Conservation (phyloP, 345 rosid species). For the Bruguiera gymnorhiza region DNA sequence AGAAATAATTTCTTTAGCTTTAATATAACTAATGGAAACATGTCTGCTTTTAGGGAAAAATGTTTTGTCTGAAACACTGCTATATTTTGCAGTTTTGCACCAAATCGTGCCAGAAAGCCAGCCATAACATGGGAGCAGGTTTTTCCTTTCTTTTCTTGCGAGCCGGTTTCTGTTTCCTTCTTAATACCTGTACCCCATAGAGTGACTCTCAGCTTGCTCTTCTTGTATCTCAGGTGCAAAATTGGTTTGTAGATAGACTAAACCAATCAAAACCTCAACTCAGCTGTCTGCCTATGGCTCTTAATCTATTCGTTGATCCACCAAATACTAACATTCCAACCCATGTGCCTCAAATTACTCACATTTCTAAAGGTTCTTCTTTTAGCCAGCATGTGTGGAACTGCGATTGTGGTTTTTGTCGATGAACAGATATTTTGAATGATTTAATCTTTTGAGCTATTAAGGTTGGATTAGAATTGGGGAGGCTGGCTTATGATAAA, state of each 20-base stretch:
- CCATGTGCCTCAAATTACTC: constrained; percentile 18
- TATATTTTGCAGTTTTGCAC: constrained; percentile 43
- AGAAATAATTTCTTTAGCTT: constrained; percentile 1
- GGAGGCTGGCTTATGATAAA: too few relatives aligned
- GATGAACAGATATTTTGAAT: constrained; percentile 1
- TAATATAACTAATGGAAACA: background rate
- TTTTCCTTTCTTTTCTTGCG: constrained; percentile 13
- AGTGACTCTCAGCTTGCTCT: constrained; percentile 7
- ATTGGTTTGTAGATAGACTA: constrained; percentile 60
- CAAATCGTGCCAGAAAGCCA: constrained; percentile 50
- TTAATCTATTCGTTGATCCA: constrained; percentile 41
- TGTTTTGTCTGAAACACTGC: constrained; percentile 7
- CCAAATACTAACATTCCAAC: constrained; percentile 25
- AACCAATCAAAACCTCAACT: constrained; percentile 23
- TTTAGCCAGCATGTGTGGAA: constrained; percentile 10
- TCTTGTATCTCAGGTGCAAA: constrained; percentile 46
- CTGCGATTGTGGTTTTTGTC: background rate
- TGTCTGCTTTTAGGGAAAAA: background rate
- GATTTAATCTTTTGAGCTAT: constrained; percentile 7
- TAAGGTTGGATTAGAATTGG: too few relatives aligned
- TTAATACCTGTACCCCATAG: background rate
- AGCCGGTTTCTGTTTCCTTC: background rate
- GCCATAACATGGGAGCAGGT: constrained; percentile 71
- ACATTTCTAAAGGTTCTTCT: constrained; percentile 44
- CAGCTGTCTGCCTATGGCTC: constrained; percentile 26